Conservation (phyloP, 148 eudicot species). For the Salicornia ramosissima region DNA sequence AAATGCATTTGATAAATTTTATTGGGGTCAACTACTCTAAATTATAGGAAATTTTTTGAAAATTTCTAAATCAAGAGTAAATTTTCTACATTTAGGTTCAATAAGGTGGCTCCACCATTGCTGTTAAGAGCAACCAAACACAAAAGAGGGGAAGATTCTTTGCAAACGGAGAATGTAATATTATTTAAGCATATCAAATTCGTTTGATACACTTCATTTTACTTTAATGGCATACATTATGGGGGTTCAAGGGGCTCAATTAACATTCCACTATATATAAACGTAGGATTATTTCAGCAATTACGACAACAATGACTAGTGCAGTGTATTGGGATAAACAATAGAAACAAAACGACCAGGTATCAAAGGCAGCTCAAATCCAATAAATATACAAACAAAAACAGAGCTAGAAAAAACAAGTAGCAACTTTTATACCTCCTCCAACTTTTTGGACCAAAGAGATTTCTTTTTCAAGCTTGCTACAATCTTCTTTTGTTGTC, state of each 20-base stretch:
- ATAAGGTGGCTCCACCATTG: background rate
- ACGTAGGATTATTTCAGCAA: background rate
- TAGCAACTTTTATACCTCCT: conserved; percentile 52
- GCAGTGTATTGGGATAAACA: background rate
- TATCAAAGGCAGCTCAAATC: conserved; percentile 4
- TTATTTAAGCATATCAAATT: background rate
- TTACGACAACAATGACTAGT: background rate
- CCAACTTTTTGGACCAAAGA: conserved; percentile 84
- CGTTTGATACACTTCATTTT: background rate
- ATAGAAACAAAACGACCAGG: background rate
- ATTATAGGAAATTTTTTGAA: too few species aligned
- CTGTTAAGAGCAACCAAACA: background rate
- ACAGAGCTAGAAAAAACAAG: background rate
- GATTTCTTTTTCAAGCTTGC: conserved; percentile 83
- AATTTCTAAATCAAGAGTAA: too few species aligned
- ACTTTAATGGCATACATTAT: background rate
- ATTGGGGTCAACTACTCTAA: too few species aligned
- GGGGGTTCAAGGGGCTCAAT: too few species aligned
- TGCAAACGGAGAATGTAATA: background rate
- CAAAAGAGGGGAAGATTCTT: background rate
- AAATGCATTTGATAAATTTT: too few species aligned
- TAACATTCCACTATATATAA: background rate
- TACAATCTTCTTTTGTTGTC: conserved; percentile 78
- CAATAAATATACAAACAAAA: conserved; percentile 4
- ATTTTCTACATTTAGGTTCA: too few species aligned